Evolutionary conservation across 2,329 filamentous ascomycete species (phyloP).

Genomic region (Pezicula carpinea): DNA sequence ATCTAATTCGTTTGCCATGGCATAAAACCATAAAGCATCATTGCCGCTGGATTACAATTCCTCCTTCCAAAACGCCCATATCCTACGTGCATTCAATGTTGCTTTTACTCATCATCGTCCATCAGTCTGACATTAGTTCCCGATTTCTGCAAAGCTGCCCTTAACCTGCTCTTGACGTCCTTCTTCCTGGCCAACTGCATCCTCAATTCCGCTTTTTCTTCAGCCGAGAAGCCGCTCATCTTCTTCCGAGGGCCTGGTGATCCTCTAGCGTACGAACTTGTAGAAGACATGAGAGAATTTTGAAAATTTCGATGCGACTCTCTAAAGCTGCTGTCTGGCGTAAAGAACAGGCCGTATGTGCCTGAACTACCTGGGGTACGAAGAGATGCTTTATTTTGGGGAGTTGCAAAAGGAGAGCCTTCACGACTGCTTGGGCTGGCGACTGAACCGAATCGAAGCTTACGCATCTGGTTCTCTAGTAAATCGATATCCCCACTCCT

Average conservation of each 20-base stretch:
- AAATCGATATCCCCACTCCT: slow-evolving; percentile 88
- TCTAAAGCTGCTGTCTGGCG: slow-evolving; percentile 25
- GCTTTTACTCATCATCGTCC: slow-evolving; percentile 19
- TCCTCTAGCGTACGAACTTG: slow-evolving; percentile 13
- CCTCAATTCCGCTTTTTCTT: slow-evolving; percentile 54
- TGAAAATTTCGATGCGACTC: slow-evolving; percentile 19
- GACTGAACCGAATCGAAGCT: slow-evolving; percentile 48
- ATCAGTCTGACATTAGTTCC: slow-evolving; percentile 25
- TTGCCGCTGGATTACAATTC: too few species aligned
- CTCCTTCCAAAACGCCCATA: background rate
- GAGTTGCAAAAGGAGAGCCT: slow-evolving; percentile 36
- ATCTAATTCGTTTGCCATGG: too few species aligned
- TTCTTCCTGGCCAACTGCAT: slow-evolving; percentile 48
- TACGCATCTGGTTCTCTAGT: slow-evolving; percentile 80
- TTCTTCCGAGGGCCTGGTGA: slow-evolving; percentile 50
- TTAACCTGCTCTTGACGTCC: slow-evolving; percentile 47
- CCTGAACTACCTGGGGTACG: slow-evolving; percentile 20
- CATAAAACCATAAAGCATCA: too few species aligned
- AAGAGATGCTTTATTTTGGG: slow-evolving; percentile 21
- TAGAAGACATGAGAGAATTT: slow-evolving; percentile 25
- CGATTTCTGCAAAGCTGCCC: slow-evolving; percentile 25
- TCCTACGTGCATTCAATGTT: slow-evolving; percentile 1
- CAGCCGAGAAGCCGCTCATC: slow-evolving; percentile 53
- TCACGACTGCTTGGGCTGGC: slow-evolving; percentile 35
- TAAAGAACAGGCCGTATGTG: slow-evolving; percentile 23